Base-by-base conservation (phyloP, 192 early-diverging fungal species). In the Coemansia sp. region DNA sequence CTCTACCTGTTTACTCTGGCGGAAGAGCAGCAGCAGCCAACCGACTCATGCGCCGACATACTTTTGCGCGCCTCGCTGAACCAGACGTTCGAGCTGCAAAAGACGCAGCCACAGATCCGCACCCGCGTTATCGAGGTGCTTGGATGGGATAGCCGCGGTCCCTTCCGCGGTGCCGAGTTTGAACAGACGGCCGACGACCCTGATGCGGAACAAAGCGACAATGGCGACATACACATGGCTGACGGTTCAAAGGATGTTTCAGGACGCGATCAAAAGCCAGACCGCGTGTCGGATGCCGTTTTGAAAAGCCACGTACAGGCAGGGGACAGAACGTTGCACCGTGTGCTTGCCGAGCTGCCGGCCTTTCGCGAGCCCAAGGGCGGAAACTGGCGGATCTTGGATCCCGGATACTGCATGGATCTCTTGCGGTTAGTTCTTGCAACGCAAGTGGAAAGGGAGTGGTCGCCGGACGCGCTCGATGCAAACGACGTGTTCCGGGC, bases 1-100 rank as follows among this genome's bases (percentile, higher is more conserved):
- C 64, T 82, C 20, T 77, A 82, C 59, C 60, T 82, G 36, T 22
- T 82, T 13, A 49, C 67, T 0, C 59, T 15, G 5, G 59, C 59
- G 13, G 22, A 23, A 23, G 48, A 50, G 22, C 20, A 50, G 7
- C 48, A 23, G 22, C 48, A 2, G 22, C 22, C 22, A 25, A 20
- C 7, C 4, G 48, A 25, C 20, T 25, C 48, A 9, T 25, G 48
- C n/a, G 70, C 19, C 7, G 54, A 22, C 6, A 41, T 82, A 22
- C n/a, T 34, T 67, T 65, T 82, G 53, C 63, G 66, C 22, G 49
- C 71, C 13, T 69, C 69, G 38, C 61, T 74, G 43, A 70, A 71
- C 71, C 80, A 82, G 69, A 72, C 66, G n/a, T 65, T 70, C 43
- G 79, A 81, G 67, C 73, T 81, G 61, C 75, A 77, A 40, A 38